Percentiles rank a stretch among this genome's conserved stretches.
Evolutionary conservation across 805 yeast species (phyloP).

Genomic region (Candida alai): DNA sequence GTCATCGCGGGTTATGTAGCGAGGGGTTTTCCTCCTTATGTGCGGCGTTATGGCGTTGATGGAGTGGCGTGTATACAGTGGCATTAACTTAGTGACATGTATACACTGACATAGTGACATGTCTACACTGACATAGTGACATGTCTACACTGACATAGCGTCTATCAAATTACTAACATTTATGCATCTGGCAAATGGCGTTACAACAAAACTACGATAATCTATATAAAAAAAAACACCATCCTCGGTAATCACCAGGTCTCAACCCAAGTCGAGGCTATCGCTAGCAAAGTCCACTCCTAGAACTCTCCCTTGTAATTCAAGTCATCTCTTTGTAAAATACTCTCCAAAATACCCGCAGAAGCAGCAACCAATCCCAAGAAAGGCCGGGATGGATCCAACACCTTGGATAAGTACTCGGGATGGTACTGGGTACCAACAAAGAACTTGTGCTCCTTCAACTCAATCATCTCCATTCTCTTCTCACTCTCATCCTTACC

Average conservation of each 20-base stretch:
- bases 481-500: conserved; percentile 88
- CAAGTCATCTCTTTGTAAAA: conserved; percentile 46
- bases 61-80: no score
- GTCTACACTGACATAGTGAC: no score
- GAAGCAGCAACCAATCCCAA: conserved; percentile 95
- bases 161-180: no score
- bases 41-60: no score
- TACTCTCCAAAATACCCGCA: conserved; percentile 71
- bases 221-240: conserved; percentile 2
- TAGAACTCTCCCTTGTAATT: conserved; percentile 43
- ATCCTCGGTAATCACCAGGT: background rate
- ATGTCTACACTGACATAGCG: no score
- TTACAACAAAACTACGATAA: background rate
- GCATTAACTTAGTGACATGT: no score
- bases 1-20: no score
- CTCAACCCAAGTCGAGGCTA: background rate
- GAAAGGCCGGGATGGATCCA: conserved; percentile 95
- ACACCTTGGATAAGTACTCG: conserved; percentile 92
- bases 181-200: no score
- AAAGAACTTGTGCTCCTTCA: conserved; percentile 81
- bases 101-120: no score
- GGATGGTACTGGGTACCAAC: conserved; percentile 99
- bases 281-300: no score
- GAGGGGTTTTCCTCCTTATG: no score
- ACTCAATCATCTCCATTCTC: conserved; percentile 93